Evolutionary conservation across 1,284 basidiomycete genomes (phyloP).

Genomic region (Ganoderma meredithae): DNA sequence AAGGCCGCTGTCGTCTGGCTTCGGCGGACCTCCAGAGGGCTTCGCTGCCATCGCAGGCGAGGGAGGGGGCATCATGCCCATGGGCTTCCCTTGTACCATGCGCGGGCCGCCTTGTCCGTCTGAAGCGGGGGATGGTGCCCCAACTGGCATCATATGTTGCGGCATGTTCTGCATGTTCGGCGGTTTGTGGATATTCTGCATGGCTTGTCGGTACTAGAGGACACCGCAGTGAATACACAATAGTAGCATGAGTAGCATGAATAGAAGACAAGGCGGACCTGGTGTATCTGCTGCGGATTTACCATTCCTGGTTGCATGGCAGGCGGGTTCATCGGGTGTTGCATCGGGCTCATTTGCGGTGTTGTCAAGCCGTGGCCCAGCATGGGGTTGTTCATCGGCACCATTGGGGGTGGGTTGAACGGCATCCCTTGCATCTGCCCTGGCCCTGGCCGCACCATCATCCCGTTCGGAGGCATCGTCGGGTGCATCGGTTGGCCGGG

Average conservation of each 20-base stretch:
- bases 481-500: constrained; percentile 28
- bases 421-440: constrained; percentile 37
- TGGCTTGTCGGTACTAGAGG: constrained; percentile 45
- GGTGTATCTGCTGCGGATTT: constrained; percentile 46
- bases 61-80: constrained; percentile 57
- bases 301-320: constrained; percentile 43
- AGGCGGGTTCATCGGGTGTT: constrained; percentile 37
- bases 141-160: constrained; percentile 31
- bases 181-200: constrained; percentile 46
- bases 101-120: constrained; percentile 26
- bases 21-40: constrained; percentile 37
- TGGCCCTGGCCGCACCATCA: constrained; percentile 34
- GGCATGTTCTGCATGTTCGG: constrained; percentile 36
- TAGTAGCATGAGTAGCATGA: background rate
- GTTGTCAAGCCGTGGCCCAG: constrained; percentile 33
- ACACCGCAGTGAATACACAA: constrained; percentile 28
- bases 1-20: constrained; percentile 34
- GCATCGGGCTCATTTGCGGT: constrained; percentile 34
- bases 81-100: constrained; percentile 46
- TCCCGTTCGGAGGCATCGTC: constrained; percentile 34
- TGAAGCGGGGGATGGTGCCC: constrained; percentile 36
- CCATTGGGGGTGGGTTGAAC: constrained; percentile 36
- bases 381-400: constrained; percentile 33
- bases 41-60: constrained; percentile 50
- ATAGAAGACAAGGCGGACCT: constrained; percentile 33